Percentiles rank a stretch among this genome's conserved stretches.
Conservation (phyloP, 768 basidiomycete genomes). For the Russula earlei region DNA sequence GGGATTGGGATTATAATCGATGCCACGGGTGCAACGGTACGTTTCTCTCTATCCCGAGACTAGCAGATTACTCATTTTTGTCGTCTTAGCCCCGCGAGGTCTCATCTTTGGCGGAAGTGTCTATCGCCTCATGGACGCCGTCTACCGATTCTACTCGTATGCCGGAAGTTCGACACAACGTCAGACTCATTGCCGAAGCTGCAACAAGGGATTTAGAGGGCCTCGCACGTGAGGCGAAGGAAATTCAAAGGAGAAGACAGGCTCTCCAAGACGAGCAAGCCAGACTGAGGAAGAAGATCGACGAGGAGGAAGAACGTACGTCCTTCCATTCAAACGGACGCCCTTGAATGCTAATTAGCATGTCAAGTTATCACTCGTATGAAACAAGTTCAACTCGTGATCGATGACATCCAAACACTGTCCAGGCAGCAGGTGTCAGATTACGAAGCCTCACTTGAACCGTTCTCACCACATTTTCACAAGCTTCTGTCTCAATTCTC, state of each 20-base stretch:
- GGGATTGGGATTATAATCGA: conserved; percentile 87
- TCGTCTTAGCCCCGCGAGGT: conserved; percentile 69
- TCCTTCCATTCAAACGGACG: background rate
- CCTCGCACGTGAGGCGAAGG: conserved; percentile 82
- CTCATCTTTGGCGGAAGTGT: conserved; percentile 71
- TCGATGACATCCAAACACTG: conserved; percentile 57
- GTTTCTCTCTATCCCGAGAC: conserved; percentile 25
- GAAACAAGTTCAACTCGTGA: conserved; percentile 65
- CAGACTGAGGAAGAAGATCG: conserved; percentile 56
- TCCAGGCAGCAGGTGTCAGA: conserved; percentile 53
- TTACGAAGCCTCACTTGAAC: conserved; percentile 65
- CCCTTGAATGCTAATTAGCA: conserved; percentile 2
- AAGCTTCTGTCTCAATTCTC: conserved; percentile 61
- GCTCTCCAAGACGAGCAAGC: conserved; percentile 63
- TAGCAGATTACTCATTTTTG: conserved; percentile 4
- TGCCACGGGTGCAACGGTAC: conserved; percentile 83
- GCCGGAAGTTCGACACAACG: conserved; percentile 95
- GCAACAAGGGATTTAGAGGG: conserved; percentile 81
- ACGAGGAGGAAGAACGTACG: conserved; percentile 71
- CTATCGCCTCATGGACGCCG: conserved; percentile 73
- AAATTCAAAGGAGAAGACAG: conserved; percentile 69
- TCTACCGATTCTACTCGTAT: conserved; percentile 80
- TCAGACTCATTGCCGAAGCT: conserved; percentile 75
- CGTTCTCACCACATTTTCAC: conserved; percentile 64
- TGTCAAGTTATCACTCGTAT: conserved; percentile 65